Conservation (phyloP, 176 grass and related monocot species). For the Elaeis guineensis region DNA sequence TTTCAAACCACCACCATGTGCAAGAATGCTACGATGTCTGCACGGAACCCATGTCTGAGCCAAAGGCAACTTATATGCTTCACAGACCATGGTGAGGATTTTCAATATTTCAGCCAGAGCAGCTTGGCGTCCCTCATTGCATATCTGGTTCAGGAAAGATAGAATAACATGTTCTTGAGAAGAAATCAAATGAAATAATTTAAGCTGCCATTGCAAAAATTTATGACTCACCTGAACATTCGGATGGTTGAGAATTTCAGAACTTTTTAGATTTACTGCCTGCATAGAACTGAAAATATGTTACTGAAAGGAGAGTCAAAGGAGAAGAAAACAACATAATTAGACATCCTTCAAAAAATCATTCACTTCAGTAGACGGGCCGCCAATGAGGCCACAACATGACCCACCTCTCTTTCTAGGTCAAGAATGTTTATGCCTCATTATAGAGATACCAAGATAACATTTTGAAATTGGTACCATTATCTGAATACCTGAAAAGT, state of each 20-base stretch:
- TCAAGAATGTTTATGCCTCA: too few species aligned
- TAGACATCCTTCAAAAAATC: neutral
- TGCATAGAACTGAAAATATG: slow-evolving; percentile 33
- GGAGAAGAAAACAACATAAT: slow-evolving; percentile 3
- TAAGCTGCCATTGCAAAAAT: too few species aligned
- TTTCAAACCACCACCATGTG: slow-evolving; percentile 72
- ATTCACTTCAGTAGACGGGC: too few species aligned
- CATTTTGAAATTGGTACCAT: too few species aligned
- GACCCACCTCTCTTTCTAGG: too few species aligned
- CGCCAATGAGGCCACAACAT: too few species aligned
- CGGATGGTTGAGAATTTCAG: slow-evolving; percentile 65
- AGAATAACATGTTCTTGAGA: slow-evolving; percentile 9
- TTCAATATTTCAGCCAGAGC: slow-evolving; percentile 87
- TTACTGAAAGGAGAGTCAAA: slow-evolving; percentile 1
- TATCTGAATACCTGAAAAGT: too few species aligned
- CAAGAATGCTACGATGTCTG: slow-evolving; percentile 62
- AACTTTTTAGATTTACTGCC: slow-evolving; percentile 93
- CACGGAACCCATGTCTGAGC: slow-evolving; percentile 97
- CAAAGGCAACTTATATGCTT: slow-evolving; percentile 78
- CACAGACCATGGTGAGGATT: slow-evolving; percentile 70
- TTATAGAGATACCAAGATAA: too few species aligned
- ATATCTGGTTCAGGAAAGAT: slow-evolving; percentile 49
- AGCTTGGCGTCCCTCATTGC: slow-evolving; percentile 87
- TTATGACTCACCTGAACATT: slow-evolving; percentile 55
- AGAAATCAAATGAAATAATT: too few species aligned